Percentiles rank a stretch among this genome's conserved stretches.
phyloP scores from a whole-genome alignment of 345 rosid species.

The Viola odorata region DNA sequence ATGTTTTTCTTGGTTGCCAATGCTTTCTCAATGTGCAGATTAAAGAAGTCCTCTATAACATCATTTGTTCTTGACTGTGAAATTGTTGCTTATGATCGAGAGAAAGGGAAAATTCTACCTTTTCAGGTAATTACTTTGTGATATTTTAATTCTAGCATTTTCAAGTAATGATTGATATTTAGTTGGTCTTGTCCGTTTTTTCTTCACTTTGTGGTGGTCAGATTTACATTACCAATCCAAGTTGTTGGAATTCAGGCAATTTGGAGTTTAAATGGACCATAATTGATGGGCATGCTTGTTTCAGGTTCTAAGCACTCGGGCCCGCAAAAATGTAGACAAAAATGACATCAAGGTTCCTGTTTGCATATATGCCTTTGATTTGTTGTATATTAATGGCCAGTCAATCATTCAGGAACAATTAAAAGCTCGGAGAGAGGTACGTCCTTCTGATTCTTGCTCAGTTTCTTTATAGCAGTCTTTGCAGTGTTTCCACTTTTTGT shows the following conservation, averaged over 20 bases:
- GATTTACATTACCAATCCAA: background rate
- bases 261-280: constrained; percentile 15
- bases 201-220: background rate
- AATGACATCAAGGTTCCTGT: constrained; percentile 88
- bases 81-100: constrained; percentile 83
- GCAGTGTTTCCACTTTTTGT: background rate
- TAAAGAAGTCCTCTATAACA: constrained; percentile 59
- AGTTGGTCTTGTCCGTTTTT: background rate
- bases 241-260: constrained; percentile 6
- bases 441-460: constrained; percentile 7
- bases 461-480: background rate
- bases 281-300: background rate
- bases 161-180: too few species aligned
- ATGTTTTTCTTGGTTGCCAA: constrained; percentile 6
- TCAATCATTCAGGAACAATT: constrained; percentile 76
- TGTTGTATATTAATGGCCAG: constrained; percentile 71
- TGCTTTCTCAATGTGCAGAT: constrained; percentile 39
- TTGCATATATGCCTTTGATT: constrained; percentile 88
- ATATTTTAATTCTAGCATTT: background rate
- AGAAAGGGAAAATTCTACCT: constrained; percentile 68
- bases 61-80: constrained; percentile 93
- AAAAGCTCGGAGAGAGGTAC: constrained; percentile 74
- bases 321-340: constrained; percentile 76
- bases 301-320: constrained; percentile 76
- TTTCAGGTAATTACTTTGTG: constrained; percentile 60